Base-by-base conservation (phyloP, 2,329 filamentous ascomycete genomes). In the Penicillium polonicum region DNA sequence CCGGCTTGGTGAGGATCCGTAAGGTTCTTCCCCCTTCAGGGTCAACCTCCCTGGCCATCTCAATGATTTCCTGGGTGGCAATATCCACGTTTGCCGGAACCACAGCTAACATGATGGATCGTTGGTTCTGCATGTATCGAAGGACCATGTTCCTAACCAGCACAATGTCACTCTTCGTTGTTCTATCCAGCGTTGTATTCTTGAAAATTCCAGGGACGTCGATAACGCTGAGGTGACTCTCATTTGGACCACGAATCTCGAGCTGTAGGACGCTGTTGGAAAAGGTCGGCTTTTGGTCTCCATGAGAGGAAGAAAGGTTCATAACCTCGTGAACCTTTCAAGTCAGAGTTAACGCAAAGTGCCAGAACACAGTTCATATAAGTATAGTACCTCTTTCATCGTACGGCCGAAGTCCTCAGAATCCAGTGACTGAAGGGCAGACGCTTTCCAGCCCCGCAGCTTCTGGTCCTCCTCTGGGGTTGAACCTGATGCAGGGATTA, bases 1-100 rank as follows among this genome's bases (percentile, higher is more conserved):
- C 86, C 0, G 84, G 81, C 61, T 88, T 88, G 0, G 85, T 88
- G 0, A 88, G 73, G 3, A 82, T 71, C 0, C 77, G 77, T 0
- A 82, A 52, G 0, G 78, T 81, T 41, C 79, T 67, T 33, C 65
- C 59, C 0, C 78, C 76, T 4, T 62, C 56, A 0, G 58, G 60
- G 60, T 81, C 78, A 25, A 65, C 59, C 12, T 73, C 64, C 21
- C 69, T 65, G 0, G 79, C 77, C 41, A 77, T 64, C 27, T 75
- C 66, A 1, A 82, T 65, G 38, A 82, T 80, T 35, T 78, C 74
- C 51, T 82, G 78, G 0, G 73, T 81, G 0, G 74, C 75, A 29
- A 80, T 70, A 51, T 83, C 79, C 4, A 75, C 72, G 31, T 75
- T 76, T 10, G 76, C 74, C 0, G 74, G 75, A 2, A 81, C 64